Evolutionary conservation across 306 rosid genomes (phyloP), one percentile per base, ranked within the genome.

Genomic region (Trifolium repens): DNA sequence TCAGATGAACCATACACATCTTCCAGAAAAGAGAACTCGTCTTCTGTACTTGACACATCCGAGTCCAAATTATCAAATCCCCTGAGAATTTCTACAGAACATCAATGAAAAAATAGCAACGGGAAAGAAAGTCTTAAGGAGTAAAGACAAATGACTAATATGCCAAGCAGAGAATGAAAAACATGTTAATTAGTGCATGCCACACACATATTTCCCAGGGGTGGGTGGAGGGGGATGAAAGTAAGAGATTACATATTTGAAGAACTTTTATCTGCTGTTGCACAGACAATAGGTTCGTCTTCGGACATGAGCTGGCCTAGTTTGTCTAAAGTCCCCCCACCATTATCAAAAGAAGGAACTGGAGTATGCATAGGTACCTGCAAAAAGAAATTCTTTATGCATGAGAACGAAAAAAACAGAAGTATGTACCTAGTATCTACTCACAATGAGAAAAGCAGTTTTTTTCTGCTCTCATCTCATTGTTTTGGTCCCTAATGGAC

Each of bases 41-140:
- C 90, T 61, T 39, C 60, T 61, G 86, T 74, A 73, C 87, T 81
- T 68, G 93, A 91, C 75, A 79, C 89, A 52, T 86, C 97, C 66
- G 76, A 83, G 79, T 78, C 86, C 69, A 71, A 43, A 71, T 72
- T 67, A 60, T 59, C 84, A 73, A 3, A 32, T 54, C 53, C 87
- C 90, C 97, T 91, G 88, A 82, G 64, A 87, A 82, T 78, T 66
- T 75, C 67, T 72, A 85, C 79, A 26, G 70, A 79, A 67, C 50
- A 79, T 86, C 77, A 61, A 71, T 72, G 58, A 83, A 73, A 78
- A 54, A 69, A 53, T 53, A 72, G 71, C 76, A 54, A 79, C 76
- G 55, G 77, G 81, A 76, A 50, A 65, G 47, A 61, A 59, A 57
- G 30, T 76, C 65, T n/a, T 50, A 24, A 32, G 54, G 66, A 13